These are phyloP conservation scores for Pleurotus platypus DNA, from an alignment of 768 basidiomycete genomes.

Conservation along the genomic window DNA sequence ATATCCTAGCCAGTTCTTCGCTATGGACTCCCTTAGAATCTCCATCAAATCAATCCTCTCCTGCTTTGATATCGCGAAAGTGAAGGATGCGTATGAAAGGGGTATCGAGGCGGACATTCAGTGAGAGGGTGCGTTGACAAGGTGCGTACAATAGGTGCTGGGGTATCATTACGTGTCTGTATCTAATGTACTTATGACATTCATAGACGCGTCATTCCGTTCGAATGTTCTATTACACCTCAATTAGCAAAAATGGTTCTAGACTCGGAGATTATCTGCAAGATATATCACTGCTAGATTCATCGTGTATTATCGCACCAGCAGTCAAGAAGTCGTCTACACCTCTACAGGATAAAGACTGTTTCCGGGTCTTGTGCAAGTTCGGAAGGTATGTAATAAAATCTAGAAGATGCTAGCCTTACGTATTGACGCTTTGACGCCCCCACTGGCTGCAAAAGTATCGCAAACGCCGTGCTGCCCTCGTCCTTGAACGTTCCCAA, in stretches of 20 bases:
- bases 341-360: no score
- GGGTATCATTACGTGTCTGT: no score
- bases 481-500: no score
- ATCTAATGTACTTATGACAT: not conserved
- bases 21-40: constrained; percentile 46
- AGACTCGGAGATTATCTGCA: not conserved
- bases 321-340: no score
- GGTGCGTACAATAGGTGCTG: constrained; percentile 29
- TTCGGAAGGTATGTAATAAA: no score
- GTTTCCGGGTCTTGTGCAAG: no score
- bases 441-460: no score
- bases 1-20: constrained; percentile 62
- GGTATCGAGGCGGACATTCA: constrained; percentile 42
- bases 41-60: constrained; percentile 13
- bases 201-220: constrained; percentile 40
- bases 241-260: constrained; percentile 39
- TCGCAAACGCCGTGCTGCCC: no score
- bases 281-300: no score
- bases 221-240: constrained; percentile 46
- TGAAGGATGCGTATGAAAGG: constrained; percentile 43
- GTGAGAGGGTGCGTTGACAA: constrained; percentile 60
- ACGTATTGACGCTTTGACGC: no score
- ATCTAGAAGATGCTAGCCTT: no score
- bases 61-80: constrained; percentile 16
- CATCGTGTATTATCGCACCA: no score